phyloP scores from a whole-genome alignment of 495 filamentous ascomycete genomes.

The Cetradonia linearis region DNA sequence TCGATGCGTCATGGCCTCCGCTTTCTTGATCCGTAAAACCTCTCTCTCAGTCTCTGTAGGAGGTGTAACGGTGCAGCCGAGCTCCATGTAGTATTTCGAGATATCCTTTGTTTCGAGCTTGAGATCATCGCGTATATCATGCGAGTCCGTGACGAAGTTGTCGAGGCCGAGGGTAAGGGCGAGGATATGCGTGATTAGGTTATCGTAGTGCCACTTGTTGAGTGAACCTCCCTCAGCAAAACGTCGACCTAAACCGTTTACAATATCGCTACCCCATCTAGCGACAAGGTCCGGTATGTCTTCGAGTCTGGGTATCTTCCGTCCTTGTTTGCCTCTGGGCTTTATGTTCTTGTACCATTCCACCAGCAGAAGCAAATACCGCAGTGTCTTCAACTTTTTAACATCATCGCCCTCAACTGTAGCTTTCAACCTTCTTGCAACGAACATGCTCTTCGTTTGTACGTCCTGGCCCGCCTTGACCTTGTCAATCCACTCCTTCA shows the following conservation, averaged over 20 bases:
- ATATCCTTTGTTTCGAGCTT: slow-evolving; percentile 55
- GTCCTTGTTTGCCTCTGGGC: slow-evolving; percentile 13
- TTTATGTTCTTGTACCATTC: slow-evolving; percentile 41
- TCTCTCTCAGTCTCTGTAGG: slow-evolving; percentile 36
- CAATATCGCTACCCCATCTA: slow-evolving; percentile 48
- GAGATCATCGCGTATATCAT: slow-evolving; percentile 68
- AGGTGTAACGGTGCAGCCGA: slow-evolving; percentile 54
- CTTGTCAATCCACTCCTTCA: slow-evolving; percentile 66
- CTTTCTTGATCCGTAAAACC: slow-evolving; percentile 43
- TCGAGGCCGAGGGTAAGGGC: slow-evolving; percentile 61
- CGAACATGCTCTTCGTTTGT: slow-evolving; percentile 51
- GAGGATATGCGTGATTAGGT: slow-evolving; percentile 59
- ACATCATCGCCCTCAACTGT: slow-evolving; percentile 48
- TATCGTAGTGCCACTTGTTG: slow-evolving; percentile 51
- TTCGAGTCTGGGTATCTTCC: slow-evolving; percentile 34
- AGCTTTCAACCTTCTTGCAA: slow-evolving; percentile 49
- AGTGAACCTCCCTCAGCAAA: slow-evolving; percentile 52
- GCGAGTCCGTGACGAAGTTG: slow-evolving; percentile 65
- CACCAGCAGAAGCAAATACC: slow-evolving; percentile 56
- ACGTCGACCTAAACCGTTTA: slow-evolving; percentile 57
- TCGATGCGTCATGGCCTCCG: slow-evolving; percentile 48
- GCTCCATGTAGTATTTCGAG: slow-evolving; percentile 48
- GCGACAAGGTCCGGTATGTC: slow-evolving; percentile 38
- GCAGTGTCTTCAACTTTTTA: slow-evolving; percentile 49
- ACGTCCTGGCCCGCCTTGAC: slow-evolving; percentile 47